Conservation (phyloP, 306 rosid species). For the Alnus rubra region DNA sequence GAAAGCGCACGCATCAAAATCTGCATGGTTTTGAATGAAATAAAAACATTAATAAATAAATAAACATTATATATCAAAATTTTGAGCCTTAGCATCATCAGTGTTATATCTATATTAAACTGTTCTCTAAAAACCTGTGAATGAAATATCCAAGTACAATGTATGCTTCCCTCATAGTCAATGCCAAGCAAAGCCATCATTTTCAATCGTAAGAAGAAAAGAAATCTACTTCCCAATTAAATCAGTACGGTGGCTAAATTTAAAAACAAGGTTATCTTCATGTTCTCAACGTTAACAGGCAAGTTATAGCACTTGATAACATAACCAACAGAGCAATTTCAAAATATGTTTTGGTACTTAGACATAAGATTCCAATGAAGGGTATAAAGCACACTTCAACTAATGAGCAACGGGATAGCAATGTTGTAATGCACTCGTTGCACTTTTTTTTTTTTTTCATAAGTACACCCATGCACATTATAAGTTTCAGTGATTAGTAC, state of each 20-base stretch:
- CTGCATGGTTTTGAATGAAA: slow-evolving; percentile 50
- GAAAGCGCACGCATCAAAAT: slow-evolving; percentile 83
- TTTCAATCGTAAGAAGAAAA: not conserved
- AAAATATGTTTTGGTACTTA: not conserved
- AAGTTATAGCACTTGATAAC: not conserved
- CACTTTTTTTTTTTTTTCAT: not conserved
- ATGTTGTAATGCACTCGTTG: not conserved
- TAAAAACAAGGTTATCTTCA: not conserved
- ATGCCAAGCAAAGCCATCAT: not conserved
- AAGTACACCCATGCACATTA: not conserved
- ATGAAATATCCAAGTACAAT: not conserved
- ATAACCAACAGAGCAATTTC: not conserved
- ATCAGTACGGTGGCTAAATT: not conserved
- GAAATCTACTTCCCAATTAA: not conserved
- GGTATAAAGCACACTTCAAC: not conserved
- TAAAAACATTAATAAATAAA: no score
- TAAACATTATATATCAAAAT: slow-evolving; percentile 15
- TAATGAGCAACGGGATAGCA: not conserved
- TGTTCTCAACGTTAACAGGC: not conserved
- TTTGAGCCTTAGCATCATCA: not conserved
- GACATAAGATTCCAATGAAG: not conserved
- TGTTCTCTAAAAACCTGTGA: not conserved
- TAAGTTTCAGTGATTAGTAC: not conserved
- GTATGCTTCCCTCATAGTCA: not conserved
- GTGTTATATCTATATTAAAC: not conserved